These are phyloP conservation scores for Wallacemonas sp. DNA, from an alignment of 208 protist species.

Conservation along the genomic window DNA sequence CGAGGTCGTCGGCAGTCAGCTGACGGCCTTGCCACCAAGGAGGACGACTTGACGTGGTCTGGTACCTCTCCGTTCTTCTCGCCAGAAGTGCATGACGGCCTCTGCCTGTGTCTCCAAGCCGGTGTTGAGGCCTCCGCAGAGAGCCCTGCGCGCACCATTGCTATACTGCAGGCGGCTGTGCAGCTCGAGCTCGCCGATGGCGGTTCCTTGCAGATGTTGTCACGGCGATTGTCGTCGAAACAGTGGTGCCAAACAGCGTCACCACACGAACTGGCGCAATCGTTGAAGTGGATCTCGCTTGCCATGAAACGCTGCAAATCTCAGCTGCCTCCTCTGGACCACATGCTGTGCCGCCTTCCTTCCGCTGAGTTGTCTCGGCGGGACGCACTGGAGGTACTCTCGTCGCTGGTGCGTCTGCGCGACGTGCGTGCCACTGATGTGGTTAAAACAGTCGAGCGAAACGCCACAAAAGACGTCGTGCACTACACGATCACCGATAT, in stretches of 20 bases:
- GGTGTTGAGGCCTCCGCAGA: conserved; percentile 6
- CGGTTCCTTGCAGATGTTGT: conserved; percentile 39
- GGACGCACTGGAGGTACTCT: conserved; percentile 62
- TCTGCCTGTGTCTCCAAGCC: conserved; percentile 58
- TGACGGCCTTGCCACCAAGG: not conserved
- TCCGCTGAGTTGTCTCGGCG: conserved; percentile 30
- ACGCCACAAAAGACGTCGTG: conserved; percentile 26
- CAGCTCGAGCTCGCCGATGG: conserved; percentile 54
- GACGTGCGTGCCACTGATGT: conserved; percentile 36
- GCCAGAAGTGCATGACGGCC: conserved; percentile 42
- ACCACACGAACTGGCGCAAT: conserved; percentile 26
- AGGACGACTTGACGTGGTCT: conserved; percentile 36
- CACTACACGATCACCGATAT: conserved; percentile 70
- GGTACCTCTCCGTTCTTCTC: conserved; percentile 69
- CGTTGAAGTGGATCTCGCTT: conserved; percentile 53
- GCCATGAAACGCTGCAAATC: conserved; percentile 72
- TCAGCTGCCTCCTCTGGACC: conserved; percentile 41
- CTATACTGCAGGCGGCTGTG: conserved; percentile 48
- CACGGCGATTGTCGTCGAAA: conserved; percentile 22
- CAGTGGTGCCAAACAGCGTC: conserved; percentile 20
- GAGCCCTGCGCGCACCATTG: not conserved
- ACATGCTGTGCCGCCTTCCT: conserved; percentile 42
- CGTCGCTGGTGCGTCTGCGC: conserved; percentile 55
- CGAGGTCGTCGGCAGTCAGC: not conserved
- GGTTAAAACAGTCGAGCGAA: conserved; percentile 43